Conservation (phyloP, 2,329 filamentous ascomycete genomes). For the Cercospora nicotianae region DNA sequence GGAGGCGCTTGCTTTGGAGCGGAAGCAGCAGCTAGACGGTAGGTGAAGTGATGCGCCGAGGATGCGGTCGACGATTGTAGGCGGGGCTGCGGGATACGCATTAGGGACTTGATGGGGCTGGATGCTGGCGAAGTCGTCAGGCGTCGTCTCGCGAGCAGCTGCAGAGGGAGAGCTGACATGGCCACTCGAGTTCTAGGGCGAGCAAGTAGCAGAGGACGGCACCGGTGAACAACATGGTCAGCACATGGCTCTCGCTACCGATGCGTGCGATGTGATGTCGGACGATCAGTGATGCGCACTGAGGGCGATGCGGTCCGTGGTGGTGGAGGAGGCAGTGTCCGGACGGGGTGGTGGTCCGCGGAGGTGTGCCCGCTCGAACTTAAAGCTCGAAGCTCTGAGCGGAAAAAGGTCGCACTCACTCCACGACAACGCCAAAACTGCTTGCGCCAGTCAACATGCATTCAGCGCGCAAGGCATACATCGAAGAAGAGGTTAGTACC, state of each 20-base stretch:
- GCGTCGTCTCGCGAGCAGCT: slow-evolving; percentile 21
- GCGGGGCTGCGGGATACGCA: slow-evolving; percentile 10
- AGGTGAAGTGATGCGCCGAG: slow-evolving; percentile 35
- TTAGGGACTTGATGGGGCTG: slow-evolving; percentile 10
- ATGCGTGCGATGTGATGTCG: background rate
- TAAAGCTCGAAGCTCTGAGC: background rate
- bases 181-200: slow-evolving; percentile 24
- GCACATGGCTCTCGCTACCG: slow-evolving; percentile 2
- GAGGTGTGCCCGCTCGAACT: background rate
- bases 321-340: background rate
- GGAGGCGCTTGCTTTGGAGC: slow-evolving; percentile 39
- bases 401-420: background rate
- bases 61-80: slow-evolving; percentile 14
- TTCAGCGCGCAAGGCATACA: slow-evolving; percentile 87
- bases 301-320: background rate
- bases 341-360: background rate
- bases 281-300: background rate
- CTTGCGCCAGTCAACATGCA: slow-evolving; percentile 48
- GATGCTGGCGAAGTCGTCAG: slow-evolving; percentile 28
- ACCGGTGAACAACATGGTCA: slow-evolving; percentile 25
- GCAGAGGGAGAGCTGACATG: slow-evolving; percentile 30
- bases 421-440: background rate
- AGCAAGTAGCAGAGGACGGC: slow-evolving; percentile 25
- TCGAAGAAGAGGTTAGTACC: slow-evolving; percentile 76
- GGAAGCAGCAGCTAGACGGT: slow-evolving; percentile 41